Conservation (phyloP, 805 yeast species). For the Cyberlindnera samutprakarnensis region DNA sequence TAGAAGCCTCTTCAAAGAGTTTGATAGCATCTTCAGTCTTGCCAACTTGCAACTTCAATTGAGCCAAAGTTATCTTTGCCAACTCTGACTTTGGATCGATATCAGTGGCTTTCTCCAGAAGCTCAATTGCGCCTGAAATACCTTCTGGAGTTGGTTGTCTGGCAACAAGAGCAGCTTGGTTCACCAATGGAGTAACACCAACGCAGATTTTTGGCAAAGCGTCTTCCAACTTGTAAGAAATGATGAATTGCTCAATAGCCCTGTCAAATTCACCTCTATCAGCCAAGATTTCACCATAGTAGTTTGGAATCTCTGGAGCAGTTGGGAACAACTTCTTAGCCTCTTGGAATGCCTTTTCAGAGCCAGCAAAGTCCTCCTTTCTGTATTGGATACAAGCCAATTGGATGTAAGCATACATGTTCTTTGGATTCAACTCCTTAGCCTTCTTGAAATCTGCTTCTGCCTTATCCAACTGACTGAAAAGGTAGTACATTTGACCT, state of each 20-base stretch:
- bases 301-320: conserved; percentile 87
- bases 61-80: conserved; percentile 88
- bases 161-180: conserved; percentile 72
- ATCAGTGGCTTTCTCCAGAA: conserved; percentile 68
- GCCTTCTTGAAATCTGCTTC: conserved; percentile 69
- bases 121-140: conserved; percentile 50
- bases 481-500: conserved; percentile 85
- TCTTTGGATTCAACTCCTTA: conserved; percentile 62
- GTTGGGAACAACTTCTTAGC: conserved; percentile 75
- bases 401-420: conserved; percentile 84
- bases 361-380: conserved; percentile 48
- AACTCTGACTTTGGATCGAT: conserved; percentile 85
- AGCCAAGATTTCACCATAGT: conserved; percentile 88
- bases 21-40: conserved; percentile 73
- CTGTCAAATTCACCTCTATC: conserved; percentile 67
- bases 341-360: conserved; percentile 59
- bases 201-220: conserved; percentile 61
- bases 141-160: conserved; percentile 38
- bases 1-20: conserved; percentile 76
- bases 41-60: conserved; percentile 77
- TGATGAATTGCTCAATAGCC: conserved; percentile 80
- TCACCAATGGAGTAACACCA: conserved; percentile 84
- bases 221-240: conserved; percentile 76
- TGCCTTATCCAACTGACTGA: conserved; percentile 69
- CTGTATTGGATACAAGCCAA: conserved; percentile 88